These are phyloP conservation scores for Entelexis sorbosivorans DNA, from an alignment of 1,139 yeast species.

Conservation along the genomic window DNA sequence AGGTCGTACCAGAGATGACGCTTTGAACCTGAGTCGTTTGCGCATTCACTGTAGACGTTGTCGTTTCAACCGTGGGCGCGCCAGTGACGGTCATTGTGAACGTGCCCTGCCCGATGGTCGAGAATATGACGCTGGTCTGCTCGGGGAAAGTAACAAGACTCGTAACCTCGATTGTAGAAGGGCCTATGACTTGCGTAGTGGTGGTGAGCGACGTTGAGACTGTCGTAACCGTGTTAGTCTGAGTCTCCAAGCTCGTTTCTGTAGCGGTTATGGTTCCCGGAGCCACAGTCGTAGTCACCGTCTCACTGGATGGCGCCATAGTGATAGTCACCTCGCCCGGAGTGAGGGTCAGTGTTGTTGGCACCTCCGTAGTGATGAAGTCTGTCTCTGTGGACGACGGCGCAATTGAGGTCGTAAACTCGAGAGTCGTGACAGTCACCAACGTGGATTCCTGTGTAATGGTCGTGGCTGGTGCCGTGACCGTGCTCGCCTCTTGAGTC, in stretches of 20 bases:
- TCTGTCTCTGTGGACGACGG: conserved; percentile 1
- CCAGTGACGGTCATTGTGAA: conserved; percentile 12
- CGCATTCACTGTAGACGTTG: conserved; percentile 8
- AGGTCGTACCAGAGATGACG: conserved; percentile 7
- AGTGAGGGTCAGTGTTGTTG: not conserved
- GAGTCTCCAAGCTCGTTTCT: not conserved
- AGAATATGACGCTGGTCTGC: conserved; percentile 11
- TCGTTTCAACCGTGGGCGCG: conserved; percentile 1
- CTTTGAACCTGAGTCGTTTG: not conserved
- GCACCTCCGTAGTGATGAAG: not conserved
- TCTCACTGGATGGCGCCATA: not conserved
- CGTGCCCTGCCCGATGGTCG: conserved; percentile 13
- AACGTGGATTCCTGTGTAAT: not conserved
- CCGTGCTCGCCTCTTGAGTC: conserved; percentile 10
- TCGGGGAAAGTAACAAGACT: conserved; percentile 6
- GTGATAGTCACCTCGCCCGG: conserved; percentile 2
- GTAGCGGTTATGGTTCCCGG: conserved; percentile 1
- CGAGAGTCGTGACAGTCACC: not conserved
- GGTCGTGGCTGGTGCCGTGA: not conserved
- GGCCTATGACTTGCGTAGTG: not conserved
- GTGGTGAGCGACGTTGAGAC: not conserved
- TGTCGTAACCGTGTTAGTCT: not conserved
- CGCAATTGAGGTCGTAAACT: not conserved
- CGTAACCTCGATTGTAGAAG: conserved; percentile 1
- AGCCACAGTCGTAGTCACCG: not conserved